A percentile compares a stretch with the other conserved stretches of the same genome.
Evolutionary conservation across 2,329 filamentous ascomycete genomes (phyloP).

Genomic region (Talaromyces sp.): DNA sequence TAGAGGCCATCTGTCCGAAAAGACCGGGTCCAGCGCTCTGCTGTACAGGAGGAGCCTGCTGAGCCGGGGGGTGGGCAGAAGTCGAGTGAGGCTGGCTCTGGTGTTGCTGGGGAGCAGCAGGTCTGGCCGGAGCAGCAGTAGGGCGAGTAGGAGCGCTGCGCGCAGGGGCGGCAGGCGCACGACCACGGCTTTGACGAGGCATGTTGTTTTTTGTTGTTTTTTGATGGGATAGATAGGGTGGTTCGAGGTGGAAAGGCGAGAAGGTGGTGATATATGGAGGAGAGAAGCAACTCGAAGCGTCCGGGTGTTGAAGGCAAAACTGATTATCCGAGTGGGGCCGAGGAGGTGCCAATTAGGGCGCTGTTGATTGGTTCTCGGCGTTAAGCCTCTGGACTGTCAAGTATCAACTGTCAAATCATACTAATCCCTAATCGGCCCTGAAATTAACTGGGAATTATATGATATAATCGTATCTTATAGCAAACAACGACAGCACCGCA

Average conservation of each 20-base stretch:
- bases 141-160: slow-evolving; percentile 61
- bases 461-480: no score
- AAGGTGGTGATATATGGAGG: not conserved
- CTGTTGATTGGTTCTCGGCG: not conserved
- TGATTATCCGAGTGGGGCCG: slow-evolving; percentile 17
- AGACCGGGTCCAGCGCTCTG: slow-evolving; percentile 66
- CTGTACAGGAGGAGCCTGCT: slow-evolving; percentile 42
- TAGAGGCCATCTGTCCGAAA: slow-evolving; percentile 95
- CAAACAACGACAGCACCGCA: no score
- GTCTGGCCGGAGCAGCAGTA: slow-evolving; percentile 54
- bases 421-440: no score
- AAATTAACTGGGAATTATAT: no score
- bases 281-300: slow-evolving; percentile 18
- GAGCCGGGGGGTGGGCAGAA: slow-evolving; percentile 46
- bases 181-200: slow-evolving; percentile 70
- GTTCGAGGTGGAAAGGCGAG: not conserved
- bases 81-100: slow-evolving; percentile 68
- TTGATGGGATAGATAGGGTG: not conserved
- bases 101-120: slow-evolving; percentile 48
- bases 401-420: no score
- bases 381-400: not conserved
- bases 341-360: not conserved
- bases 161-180: slow-evolving; percentile 46
- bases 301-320: slow-evolving; percentile 20
- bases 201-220: slow-evolving; percentile 44